Evolutionary conservation across 208 protist species (phyloP), one percentile per base, ranked within the genome.

Genomic region (Acanthamoeba castellanii): DNA sequence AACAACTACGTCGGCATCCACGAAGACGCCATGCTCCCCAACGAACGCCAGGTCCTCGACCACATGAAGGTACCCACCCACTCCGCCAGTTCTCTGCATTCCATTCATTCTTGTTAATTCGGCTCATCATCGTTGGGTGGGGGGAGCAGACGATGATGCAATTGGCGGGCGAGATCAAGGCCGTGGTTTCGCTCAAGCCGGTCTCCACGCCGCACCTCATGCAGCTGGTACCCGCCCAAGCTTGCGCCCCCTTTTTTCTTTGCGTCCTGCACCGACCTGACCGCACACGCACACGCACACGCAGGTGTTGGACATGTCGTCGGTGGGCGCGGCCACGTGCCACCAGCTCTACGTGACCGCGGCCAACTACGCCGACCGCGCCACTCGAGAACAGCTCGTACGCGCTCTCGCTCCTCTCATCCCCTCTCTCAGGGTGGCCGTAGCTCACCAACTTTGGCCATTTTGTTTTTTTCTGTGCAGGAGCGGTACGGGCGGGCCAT

Each of bases 1-100:
- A 76, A 76, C 30, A n/a, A 76, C 13, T 76, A 76, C 34, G 68
- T 76, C 11, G 68, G 68, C 68, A 32, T 76, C 27, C 68, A 76
- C 34, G 68, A 76, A 16, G 68, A 76, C 9, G 27, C 68, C 32
- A 76, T 76, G 68, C 68, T 76, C 27, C 34, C 68, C 68, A 45
- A 76, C 27, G 68, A 76, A 45, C 68, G 68, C 68, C 27, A 42
- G 13, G 68, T 76, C 30, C 68, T 76, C 27, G 9, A 76, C 34
- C 68, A 76, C 68, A 76, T 76, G 68, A 32, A 76, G 68, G 68
- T 76, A 9, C 68, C 3, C 2, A 6, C n/a, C 52, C 16, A 20
- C 52, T 16, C 52, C 16, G 11, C 16, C 16, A 7, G 11, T 7
- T 57, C 11, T 57, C 11, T 57, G 52, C 52, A 16, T 57, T n/a